Conservation (phyloP, 2,329 filamentous ascomycete species). For the Pseudofabraea citricarpa region DNA sequence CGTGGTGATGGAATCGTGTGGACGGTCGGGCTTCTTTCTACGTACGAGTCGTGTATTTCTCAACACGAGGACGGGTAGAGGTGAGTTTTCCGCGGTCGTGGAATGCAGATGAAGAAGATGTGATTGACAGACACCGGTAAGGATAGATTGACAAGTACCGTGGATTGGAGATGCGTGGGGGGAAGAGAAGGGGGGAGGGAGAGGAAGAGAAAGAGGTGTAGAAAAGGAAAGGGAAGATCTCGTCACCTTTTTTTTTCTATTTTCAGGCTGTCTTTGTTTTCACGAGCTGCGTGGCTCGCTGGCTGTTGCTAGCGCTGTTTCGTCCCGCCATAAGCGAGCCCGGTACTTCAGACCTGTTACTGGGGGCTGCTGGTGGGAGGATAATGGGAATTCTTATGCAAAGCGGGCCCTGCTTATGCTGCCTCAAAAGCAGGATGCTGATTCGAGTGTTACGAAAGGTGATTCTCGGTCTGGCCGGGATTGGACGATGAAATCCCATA, state of each 20-base stretch:
- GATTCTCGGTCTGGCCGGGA: too few species aligned
- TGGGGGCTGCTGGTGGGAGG: too few species aligned
- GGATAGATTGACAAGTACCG: constrained; percentile 12
- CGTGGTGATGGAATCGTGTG: not conserved
- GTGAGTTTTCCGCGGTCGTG: too few species aligned
- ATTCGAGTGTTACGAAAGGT: too few species aligned
- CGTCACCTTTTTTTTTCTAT: constrained; percentile 2
- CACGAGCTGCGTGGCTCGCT: not conserved
- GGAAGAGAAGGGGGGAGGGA: constrained; percentile 1
- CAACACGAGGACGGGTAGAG: too few species aligned
- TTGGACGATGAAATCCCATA: too few species aligned
- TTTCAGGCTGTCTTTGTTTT: constrained; percentile 2
- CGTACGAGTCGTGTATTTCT: not conserved
- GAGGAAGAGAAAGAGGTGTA: not conserved
- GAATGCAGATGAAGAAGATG: constrained; percentile 7
- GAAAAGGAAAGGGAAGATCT: not conserved
- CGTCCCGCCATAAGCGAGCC: too few species aligned
- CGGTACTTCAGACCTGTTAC: too few species aligned
- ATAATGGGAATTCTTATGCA: too few species aligned
- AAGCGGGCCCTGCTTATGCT: too few species aligned
- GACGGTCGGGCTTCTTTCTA: not conserved
- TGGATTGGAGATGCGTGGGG: constrained; percentile 11
- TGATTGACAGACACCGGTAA: constrained; percentile 15
- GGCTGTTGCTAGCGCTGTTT: not conserved
- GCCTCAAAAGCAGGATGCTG: too few species aligned